Conservation (phyloP, 305 asterid genomes). For the Nicotiana rustica region DNA sequence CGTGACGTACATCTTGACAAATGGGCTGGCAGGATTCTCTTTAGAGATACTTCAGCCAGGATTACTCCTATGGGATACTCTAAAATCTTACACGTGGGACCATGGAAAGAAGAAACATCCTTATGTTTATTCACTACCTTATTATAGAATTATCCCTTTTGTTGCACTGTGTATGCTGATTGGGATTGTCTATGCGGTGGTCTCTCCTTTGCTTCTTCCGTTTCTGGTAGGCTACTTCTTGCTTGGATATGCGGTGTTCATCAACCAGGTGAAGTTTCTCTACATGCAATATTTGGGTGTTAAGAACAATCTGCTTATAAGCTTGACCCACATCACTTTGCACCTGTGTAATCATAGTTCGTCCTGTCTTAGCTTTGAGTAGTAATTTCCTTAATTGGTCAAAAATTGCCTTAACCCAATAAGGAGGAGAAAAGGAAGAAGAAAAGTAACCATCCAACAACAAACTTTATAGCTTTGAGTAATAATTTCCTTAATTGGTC, state of each 20-base stretch:
- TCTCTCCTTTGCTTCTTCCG: slow-evolving; percentile 89
- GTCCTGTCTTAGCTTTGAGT: not conserved
- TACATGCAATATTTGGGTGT: not conserved
- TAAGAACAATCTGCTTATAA: not conserved
- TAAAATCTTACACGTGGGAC: slow-evolving; percentile 69
- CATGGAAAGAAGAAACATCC: slow-evolving; percentile 74
- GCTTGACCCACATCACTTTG: slow-evolving; percentile 2
- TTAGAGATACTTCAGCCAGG: slow-evolving; percentile 97
- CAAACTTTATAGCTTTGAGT: not conserved
- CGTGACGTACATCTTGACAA: slow-evolving; percentile 85
- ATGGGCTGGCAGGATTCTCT: slow-evolving; percentile 88
- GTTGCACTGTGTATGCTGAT: slow-evolving; percentile 74
- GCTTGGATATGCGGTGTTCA: slow-evolving; percentile 83
- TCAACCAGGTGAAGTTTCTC: slow-evolving; percentile 73
- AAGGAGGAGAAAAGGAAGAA: not conserved
- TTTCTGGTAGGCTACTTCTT: slow-evolving; percentile 85
- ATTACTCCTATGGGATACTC: slow-evolving; percentile 76
- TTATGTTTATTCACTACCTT: slow-evolving; percentile 82
- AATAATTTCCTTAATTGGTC: not conserved
- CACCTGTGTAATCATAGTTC: not conserved
- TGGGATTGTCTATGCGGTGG: slow-evolving; percentile 95
- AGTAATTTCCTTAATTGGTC: not conserved
- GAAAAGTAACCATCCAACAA: not conserved
- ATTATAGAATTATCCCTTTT: slow-evolving; percentile 76
- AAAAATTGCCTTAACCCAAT: not conserved